Conservation (phyloP, 2,329 filamentous ascomycete species). For the Helotiales sp. region DNA sequence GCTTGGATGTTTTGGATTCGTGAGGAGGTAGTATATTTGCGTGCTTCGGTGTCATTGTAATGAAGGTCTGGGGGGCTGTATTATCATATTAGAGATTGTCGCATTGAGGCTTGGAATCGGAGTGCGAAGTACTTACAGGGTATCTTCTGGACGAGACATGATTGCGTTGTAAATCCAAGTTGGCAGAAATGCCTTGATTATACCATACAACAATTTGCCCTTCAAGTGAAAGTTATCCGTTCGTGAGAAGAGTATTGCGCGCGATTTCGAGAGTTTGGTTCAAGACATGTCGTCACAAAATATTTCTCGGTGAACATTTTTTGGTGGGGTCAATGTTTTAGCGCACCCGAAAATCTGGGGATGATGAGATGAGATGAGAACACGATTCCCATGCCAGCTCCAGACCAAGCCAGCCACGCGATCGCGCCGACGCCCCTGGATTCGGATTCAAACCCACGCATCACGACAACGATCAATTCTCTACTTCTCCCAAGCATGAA, state of each 20-base stretch:
- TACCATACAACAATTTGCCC: constrained; percentile 19
- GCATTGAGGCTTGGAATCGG: constrained; percentile 19
- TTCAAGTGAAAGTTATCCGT: background rate
- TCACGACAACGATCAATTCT: constrained; percentile 16
- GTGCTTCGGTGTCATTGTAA: constrained; percentile 94
- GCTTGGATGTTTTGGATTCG: constrained; percentile 96
- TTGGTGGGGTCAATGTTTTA: constrained; percentile 21
- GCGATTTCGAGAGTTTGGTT: background rate
- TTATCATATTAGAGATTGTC: constrained; percentile 33
- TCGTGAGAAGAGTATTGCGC: background rate
- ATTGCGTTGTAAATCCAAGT: constrained; percentile 46
- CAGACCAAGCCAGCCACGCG: background rate
- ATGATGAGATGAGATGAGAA: constrained; percentile 14
- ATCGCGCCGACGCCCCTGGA: background rate
- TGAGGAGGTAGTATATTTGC: constrained; percentile 96
- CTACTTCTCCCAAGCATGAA: constrained; percentile 31
- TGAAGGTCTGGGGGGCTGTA: constrained; percentile 89
- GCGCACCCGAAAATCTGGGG: constrained; percentile 18
- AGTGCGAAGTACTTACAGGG: constrained; percentile 63
- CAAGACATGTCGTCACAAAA: constrained; percentile 23
- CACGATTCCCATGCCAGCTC: constrained; percentile 13
- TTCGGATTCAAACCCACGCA: constrained; percentile 7
- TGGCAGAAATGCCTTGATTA: constrained; percentile 25
- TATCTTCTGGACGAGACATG: constrained; percentile 98
- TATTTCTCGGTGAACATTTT: constrained; percentile 15